Conservation (phyloP, 805 yeast genomes). For the Starmerella asiatica region DNA sequence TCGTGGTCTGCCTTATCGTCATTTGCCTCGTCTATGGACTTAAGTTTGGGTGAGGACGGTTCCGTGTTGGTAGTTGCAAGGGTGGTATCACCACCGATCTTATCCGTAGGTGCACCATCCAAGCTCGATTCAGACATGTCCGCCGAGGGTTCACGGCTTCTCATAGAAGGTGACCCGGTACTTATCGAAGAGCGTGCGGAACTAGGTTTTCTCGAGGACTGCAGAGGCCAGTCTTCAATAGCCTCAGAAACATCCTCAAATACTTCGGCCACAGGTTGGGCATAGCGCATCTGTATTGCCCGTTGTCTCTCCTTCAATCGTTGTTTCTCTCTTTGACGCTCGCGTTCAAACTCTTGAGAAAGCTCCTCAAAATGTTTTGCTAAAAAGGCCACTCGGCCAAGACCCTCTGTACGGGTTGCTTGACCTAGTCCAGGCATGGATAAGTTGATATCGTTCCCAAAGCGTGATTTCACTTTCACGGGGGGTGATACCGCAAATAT, state of each 20-base stretch:
- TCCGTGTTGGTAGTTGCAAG: neutral
- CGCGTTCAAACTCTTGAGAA: constrained; percentile 74
- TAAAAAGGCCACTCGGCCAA: constrained; percentile 26
- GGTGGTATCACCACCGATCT: no score
- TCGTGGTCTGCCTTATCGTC: constrained; percentile 14
- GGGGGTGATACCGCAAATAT: constrained; percentile 1
- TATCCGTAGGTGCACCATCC: no score
- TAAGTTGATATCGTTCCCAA: constrained; percentile 18
- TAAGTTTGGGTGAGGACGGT: neutral
- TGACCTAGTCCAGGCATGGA: constrained; percentile 31
- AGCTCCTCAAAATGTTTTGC: constrained; percentile 63
- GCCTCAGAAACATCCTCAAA: constrained; percentile 71
- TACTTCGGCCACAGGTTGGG: constrained; percentile 82
- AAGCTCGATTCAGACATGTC: neutral
- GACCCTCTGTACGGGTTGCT: constrained; percentile 1
- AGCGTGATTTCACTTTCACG: constrained; percentile 13
- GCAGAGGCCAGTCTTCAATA: constrained; percentile 25
- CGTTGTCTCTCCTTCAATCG: constrained; percentile 42
- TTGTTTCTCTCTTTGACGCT: constrained; percentile 65
- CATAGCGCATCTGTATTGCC: constrained; percentile 59
- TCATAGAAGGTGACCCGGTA: no score
- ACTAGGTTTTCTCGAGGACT: neutral
- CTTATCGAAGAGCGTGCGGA: neutral
- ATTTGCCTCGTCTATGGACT: neutral
- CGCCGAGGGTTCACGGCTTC: neutral